phyloP scores from a whole-genome alignment of 768 basidiomycete species.

The Suillus spraguei region DNA sequence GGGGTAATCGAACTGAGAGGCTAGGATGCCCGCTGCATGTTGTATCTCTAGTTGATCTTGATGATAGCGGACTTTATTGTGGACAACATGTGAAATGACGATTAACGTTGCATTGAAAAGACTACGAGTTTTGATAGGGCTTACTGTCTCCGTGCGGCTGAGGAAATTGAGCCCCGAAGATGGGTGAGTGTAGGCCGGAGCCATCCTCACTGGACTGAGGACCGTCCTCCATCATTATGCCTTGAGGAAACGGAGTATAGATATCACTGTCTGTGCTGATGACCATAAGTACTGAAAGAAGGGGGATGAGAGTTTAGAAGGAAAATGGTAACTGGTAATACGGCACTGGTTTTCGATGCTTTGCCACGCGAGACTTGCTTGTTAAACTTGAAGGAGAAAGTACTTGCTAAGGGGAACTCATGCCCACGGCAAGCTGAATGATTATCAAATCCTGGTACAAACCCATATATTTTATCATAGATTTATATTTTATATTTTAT shows the following conservation, averaged over 20 bases:
- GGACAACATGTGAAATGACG: conserved; percentile 40
- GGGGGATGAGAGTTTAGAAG: conserved; percentile 23
- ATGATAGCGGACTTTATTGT: conserved; percentile 75
- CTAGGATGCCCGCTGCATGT: conserved; percentile 48
- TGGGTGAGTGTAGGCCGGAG: conserved; percentile 75
- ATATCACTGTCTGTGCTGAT: conserved; percentile 54
- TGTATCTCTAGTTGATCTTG: conserved; percentile 46
- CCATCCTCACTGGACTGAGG: conserved; percentile 76
- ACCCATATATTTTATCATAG: background rate
- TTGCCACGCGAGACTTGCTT: conserved; percentile 46
- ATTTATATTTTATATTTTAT: conserved; percentile 2
- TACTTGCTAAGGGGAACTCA: conserved; percentile 37
- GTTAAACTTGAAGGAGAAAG: conserved; percentile 20
- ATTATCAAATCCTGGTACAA: background rate
- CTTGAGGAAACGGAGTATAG: conserved; percentile 56
- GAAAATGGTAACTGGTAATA: conserved; percentile 27
- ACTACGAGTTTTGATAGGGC: conserved; percentile 50
- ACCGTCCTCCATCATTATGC: conserved; percentile 61
- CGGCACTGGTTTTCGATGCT: conserved; percentile 34
- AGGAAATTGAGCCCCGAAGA: conserved; percentile 53
- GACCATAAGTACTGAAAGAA: conserved; percentile 49
- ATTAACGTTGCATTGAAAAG: conserved; percentile 39
- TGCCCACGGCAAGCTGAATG: conserved; percentile 40
- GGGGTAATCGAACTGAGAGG: conserved; percentile 54
- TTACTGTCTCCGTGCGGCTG: conserved; percentile 52